Base-by-base conservation (phyloP, 805 yeast species). In the Saturnispora galanensis region DNA sequence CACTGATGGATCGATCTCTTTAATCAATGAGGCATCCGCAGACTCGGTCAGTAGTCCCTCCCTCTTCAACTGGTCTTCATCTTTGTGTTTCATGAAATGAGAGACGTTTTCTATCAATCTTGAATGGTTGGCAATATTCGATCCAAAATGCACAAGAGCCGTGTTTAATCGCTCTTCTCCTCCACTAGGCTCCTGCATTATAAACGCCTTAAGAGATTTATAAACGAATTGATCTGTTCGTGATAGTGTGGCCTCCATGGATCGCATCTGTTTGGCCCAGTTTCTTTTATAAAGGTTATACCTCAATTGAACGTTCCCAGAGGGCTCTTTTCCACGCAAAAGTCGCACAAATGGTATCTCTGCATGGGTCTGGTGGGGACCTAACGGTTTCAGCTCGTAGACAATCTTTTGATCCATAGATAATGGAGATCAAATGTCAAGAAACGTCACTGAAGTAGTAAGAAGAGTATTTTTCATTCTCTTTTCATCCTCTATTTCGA, bases 261-360 rank as follows among this genome's bases (percentile, higher is more conserved):
- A 43, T 4, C 44, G 46, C 44, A 61, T 47, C 45, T 67, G 71
- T 16, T 47, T 51, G 0, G 54, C 35, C 73, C 72, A 69, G 31
- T 60, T 68, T 52, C 61, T 60, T 32, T 62, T 52, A 50, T 66
- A 74, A 34, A 71, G 50, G 31, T 63, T 59, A 68, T 73, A 69
- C 48, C 79, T 54, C 31, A 61, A 52, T 16, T 57, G 45, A 18
- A 65, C 62, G 44, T 66, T 63, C 1, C 56, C 60, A 4, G 51
- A 45, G 1, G 72, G 62, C 52, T 75, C 80, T 12, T 60, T 49
- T 1, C 76, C 77, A 13, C 66, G 64, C 33, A 73, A 47, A 6
- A 74, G 56, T 38, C 60, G 56, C 7, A 68, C 62, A 56, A 74
- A 70, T 10, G 77, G 77, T 6, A 62, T 48, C 3, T 51, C 40